These are phyloP conservation scores for Apiotrichum montevideense DNA, from an alignment of 1,284 basidiomycete genomes.

Conservation along the genomic window DNA sequence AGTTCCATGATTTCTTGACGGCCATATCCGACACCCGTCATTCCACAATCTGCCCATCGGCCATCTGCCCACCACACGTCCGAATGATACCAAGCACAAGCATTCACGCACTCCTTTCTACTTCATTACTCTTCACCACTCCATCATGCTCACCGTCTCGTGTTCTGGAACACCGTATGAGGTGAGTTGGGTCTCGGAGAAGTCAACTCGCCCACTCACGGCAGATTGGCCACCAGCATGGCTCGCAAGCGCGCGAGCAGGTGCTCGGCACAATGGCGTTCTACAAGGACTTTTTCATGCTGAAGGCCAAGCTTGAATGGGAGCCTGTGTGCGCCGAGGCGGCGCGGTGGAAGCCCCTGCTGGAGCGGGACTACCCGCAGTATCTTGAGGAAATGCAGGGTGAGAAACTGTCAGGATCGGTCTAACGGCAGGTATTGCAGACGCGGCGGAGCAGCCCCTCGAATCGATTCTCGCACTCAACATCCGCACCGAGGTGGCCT, in stretches of 20 bases:
- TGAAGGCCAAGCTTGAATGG: constrained; percentile 14
- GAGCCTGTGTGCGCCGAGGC: constrained; percentile 8
- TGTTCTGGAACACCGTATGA: constrained; percentile 1
- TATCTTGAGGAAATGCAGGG: constrained; percentile 17
- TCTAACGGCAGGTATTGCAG: constrained; percentile 12
- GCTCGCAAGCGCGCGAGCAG: constrained; percentile 4
- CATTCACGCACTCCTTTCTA: too few relatives aligned
- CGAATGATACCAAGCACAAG: too few relatives aligned
- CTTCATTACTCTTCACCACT: too few relatives aligned
- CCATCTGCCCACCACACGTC: too few relatives aligned
- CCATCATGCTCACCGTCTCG: too few relatives aligned
- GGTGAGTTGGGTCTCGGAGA: not conserved
- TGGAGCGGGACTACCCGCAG: constrained; percentile 9
- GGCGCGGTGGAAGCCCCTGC: constrained; percentile 11
- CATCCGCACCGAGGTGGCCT: constrained; percentile 20
- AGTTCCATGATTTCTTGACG: not conserved
- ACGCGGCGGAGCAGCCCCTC: constrained; percentile 4
- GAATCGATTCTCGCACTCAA: constrained; percentile 13
- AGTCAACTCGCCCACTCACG: not conserved
- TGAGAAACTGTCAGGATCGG: not conserved
- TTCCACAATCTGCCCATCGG: not conserved
- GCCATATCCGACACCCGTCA: not conserved
- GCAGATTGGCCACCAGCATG: constrained; percentile 16
- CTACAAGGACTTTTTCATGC: constrained; percentile 14
- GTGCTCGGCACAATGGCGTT: constrained; percentile 17